A percentile compares a stretch with the other conserved stretches of the same genome.
Evolutionary conservation across 495 filamentous ascomycete species (phyloP).

Genomic region (Aspergillus diversus): DNA sequence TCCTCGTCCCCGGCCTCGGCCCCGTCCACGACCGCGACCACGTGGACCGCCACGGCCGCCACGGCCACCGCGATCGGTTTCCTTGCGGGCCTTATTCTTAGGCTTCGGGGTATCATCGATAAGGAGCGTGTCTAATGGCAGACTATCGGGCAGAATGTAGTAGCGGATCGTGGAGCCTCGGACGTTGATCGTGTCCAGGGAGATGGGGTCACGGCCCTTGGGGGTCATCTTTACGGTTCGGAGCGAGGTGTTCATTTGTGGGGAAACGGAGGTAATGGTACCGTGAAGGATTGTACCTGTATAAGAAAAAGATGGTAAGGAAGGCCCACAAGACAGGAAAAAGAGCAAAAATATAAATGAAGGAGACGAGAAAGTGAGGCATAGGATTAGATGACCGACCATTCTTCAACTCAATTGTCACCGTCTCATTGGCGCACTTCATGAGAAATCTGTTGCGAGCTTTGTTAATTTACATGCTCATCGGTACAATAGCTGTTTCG

Average conservation of each 20-base stretch:
- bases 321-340: background rate
- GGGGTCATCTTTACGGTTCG: slow-evolving; percentile 94
- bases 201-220: slow-evolving; percentile 80
- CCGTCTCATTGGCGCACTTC: slow-evolving; percentile 98
- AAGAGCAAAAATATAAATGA: background rate
- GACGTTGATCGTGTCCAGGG: slow-evolving; percentile 94
- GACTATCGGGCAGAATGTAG: slow-evolving; percentile 90
- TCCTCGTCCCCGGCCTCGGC: slow-evolving; percentile 67
- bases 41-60: slow-evolving; percentile 59
- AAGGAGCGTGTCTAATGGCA: slow-evolving; percentile 90
- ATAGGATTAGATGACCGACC: slow-evolving; percentile 54
- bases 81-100: slow-evolving; percentile 99
- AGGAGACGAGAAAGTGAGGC: slow-evolving; percentile 9
- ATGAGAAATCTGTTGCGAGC: slow-evolving; percentile 78
- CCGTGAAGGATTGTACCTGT: slow-evolving; percentile 91
- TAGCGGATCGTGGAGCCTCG: slow-evolving; percentile 92
- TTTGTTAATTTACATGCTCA: slow-evolving; percentile 11
- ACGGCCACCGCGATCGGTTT: slow-evolving; percentile 70
- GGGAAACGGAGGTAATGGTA: slow-evolving; percentile 92
- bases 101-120: slow-evolving; percentile 97
- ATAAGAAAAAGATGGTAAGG: background rate
- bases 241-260: slow-evolving; percentile 95
- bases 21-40: slow-evolving; percentile 66
- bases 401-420: slow-evolving; percentile 97
- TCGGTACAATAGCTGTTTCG: background rate